A percentile compares a stretch with the other conserved stretches of the same genome.
phyloP scores from a whole-genome alignment of 257 asterid species.

The Ilex asprella region DNA sequence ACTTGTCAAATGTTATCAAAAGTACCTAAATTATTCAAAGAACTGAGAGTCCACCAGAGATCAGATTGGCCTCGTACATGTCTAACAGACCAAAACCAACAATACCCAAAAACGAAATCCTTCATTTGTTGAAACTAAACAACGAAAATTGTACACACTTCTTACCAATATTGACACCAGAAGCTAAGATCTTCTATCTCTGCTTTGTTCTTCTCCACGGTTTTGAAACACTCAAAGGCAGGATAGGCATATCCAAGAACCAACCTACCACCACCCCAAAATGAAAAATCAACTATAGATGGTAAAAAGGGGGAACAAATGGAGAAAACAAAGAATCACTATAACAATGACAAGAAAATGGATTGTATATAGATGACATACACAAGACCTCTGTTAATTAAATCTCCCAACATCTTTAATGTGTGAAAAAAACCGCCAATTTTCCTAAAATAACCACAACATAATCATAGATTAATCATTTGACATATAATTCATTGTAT shows the following conservation, averaged over 20 bases:
- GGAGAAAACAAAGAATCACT: conserved; percentile 22
- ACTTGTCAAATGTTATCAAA: too few relatives aligned
- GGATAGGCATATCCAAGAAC: conserved; percentile 89
- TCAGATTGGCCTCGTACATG: too few relatives aligned
- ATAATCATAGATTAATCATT: not conserved
- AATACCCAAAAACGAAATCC: too few relatives aligned
- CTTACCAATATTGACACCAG: conserved; percentile 96
- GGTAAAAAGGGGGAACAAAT: conserved; percentile 6
- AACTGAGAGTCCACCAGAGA: not conserved
- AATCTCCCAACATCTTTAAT: conserved; percentile 63
- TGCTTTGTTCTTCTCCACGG: conserved; percentile 70
- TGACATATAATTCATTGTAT: conserved; percentile 4
- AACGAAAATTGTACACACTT: not conserved
- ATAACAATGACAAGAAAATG: conserved; percentile 8
- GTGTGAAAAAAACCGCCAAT: conserved; percentile 13
- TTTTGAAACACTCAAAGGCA: conserved; percentile 81
- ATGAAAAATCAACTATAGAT: conserved; percentile 1
- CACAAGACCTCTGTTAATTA: conserved; percentile 56
- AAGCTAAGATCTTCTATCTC: conserved; percentile 64
- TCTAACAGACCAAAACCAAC: not conserved
- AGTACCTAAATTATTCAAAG: too few relatives aligned
- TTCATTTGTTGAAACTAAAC: too few relatives aligned
- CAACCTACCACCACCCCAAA: conserved; percentile 33
- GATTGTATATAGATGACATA: conserved; percentile 21
- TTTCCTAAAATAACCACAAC: conserved; percentile 16